These are phyloP conservation scores for Xylaria sp. DNA, from an alignment of 2,329 filamentous ascomycete genomes.

Conservation along the genomic window DNA sequence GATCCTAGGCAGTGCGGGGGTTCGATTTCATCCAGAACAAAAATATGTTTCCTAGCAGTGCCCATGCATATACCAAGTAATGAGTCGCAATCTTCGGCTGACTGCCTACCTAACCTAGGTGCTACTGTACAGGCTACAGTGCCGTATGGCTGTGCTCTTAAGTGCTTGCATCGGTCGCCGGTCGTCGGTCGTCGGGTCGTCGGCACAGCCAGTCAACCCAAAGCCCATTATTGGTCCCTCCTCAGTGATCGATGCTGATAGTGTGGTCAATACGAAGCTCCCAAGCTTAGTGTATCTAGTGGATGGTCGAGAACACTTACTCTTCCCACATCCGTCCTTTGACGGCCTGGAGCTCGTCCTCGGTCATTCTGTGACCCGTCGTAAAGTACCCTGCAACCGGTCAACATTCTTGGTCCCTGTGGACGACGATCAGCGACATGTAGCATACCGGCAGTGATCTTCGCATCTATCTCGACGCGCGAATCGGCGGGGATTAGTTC, in stretches of 20 bases:
- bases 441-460: conserved; percentile 88
- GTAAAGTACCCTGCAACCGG: conserved; percentile 75
- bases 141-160: conserved; percentile 18
- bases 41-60: conserved; percentile 38
- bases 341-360: conserved; percentile 85
- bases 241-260: conserved; percentile 57
- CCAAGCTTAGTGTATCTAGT: conserved; percentile 29
- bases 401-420: conserved; percentile 42
- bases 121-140: neutral
- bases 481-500: conserved; percentile 95
- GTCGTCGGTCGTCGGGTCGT: conserved; percentile 31
- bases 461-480: conserved; percentile 97
- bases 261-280: conserved; percentile 41
- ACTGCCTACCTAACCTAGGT: conserved; percentile 3
- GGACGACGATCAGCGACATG: conserved; percentile 27
- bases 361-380: conserved; percentile 87
- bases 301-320: conserved; percentile 56
- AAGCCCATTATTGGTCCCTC: conserved; percentile 34
- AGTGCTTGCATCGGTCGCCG: conserved; percentile 35
- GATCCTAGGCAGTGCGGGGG: conserved; percentile 40
- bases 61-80: conserved; percentile 35
- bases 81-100: conserved; percentile 24
- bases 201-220: conserved; percentile 34
- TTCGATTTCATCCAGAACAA: conserved; percentile 33
- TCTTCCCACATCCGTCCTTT: conserved; percentile 93